These are phyloP conservation scores for Lactarius indigo DNA, from an alignment of 768 basidiomycete species.

Conservation along the genomic window DNA sequence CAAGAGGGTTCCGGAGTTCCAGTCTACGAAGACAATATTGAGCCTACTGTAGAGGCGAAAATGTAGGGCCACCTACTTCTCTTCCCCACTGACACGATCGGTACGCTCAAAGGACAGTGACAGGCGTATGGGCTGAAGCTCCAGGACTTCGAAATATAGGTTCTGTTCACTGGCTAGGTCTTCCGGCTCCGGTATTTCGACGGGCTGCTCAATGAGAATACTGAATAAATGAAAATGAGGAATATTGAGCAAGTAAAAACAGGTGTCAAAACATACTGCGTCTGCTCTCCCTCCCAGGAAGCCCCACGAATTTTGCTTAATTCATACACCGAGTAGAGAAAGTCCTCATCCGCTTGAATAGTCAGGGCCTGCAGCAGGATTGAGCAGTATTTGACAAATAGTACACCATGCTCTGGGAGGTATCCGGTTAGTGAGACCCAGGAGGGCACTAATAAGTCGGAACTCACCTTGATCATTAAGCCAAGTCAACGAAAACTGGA, in stretches of 20 bases:
- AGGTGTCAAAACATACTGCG: slow-evolving; percentile 54
- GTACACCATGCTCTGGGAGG: slow-evolving; percentile 83
- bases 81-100: slow-evolving; percentile 87
- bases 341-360: slow-evolving; percentile 95
- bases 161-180: slow-evolving; percentile 66
- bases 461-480: slow-evolving; percentile 85
- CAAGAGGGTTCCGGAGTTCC: slow-evolving; percentile 83
- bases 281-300: slow-evolving; percentile 75
- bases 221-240: slow-evolving; percentile 36
- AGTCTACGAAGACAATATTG: slow-evolving; percentile 41
- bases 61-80: slow-evolving; percentile 58
- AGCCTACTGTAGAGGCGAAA: background rate
- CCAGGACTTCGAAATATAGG: slow-evolving; percentile 92
- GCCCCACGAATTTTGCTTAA: slow-evolving; percentile 88
- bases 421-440: slow-evolving; percentile 1
- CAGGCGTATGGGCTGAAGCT: slow-evolving; percentile 90
- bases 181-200: slow-evolving; percentile 67
- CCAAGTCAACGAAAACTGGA: slow-evolving; percentile 85
- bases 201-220: slow-evolving; percentile 66
- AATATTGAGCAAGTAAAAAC: slow-evolving; percentile 16
- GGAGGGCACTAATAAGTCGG: background rate
- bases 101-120: slow-evolving; percentile 97
- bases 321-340: slow-evolving; percentile 88
- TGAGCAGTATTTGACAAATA: slow-evolving; percentile 98
- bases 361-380: slow-evolving; percentile 91